These are phyloP conservation scores for Boletus rufocinnamomeus DNA, from an alignment of 768 basidiomycete species.

Conservation along the genomic window DNA sequence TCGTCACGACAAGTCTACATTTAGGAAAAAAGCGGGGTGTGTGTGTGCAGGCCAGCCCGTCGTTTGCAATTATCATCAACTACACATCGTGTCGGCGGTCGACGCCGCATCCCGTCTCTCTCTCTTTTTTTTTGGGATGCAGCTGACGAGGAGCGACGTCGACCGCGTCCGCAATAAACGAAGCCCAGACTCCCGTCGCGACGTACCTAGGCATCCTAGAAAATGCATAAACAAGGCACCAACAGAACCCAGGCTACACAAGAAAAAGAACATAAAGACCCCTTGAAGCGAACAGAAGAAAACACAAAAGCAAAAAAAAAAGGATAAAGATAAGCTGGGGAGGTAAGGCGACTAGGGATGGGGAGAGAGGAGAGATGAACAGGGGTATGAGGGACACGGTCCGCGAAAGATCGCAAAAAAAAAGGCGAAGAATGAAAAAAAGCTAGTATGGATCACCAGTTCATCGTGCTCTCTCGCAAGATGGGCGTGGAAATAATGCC, in stretches of 20 bases:
- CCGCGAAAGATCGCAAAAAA: slow-evolving; percentile 6
- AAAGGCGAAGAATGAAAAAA: background rate
- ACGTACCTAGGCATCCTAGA: slow-evolving; percentile 24
- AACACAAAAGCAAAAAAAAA: background rate
- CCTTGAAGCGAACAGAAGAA: slow-evolving; percentile 1
- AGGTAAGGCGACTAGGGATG: background rate
- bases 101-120: slow-evolving; percentile 4
- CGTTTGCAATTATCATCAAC: slow-evolving; percentile 8
- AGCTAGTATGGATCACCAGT: slow-evolving; percentile 55
- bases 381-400: slow-evolving; percentile 21
- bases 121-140: background rate
- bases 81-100: slow-evolving; percentile 13
- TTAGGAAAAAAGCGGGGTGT: too few species aligned
- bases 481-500: slow-evolving; percentile 73
- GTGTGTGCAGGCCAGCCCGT: slow-evolving; percentile 27
- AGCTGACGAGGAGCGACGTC: background rate
- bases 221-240: slow-evolving; percentile 29
- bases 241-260: slow-evolving; percentile 23
- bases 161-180: slow-evolving; percentile 6
- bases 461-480: slow-evolving; percentile 79
- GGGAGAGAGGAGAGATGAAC: background rate
- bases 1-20: background rate
- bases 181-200: slow-evolving; percentile 12
- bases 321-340: slow-evolving; percentile 5
- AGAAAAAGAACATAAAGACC: slow-evolving; percentile 12